Conservation (phyloP, 768 basidiomycete species). For the Panus rudis region DNA sequence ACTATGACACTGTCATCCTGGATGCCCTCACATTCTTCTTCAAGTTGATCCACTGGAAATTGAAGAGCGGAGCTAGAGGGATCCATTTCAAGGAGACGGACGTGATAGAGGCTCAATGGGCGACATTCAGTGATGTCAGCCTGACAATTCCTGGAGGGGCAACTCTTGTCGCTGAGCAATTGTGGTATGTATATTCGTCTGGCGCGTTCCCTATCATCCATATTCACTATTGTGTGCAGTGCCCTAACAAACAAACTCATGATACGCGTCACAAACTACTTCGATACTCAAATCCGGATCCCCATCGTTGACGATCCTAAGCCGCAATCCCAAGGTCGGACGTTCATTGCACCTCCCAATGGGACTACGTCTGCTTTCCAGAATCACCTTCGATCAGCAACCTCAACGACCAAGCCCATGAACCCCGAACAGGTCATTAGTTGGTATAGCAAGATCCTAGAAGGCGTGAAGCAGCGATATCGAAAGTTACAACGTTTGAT, state of each 20-base stretch:
- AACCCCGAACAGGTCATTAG: slow-evolving; percentile 72
- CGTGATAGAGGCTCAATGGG: slow-evolving; percentile 94
- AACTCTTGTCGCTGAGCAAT: slow-evolving; percentile 86
- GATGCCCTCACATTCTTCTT: slow-evolving; percentile 88
- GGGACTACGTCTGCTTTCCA: slow-evolving; percentile 23
- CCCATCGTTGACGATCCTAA: slow-evolving; percentile 35
- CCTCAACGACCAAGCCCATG: slow-evolving; percentile 44
- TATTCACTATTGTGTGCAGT: slow-evolving; percentile 33
- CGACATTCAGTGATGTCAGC: slow-evolving; percentile 89
- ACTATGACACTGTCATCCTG: slow-evolving; percentile 85
- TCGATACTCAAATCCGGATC: slow-evolving; percentile 87
- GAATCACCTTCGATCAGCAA: slow-evolving; percentile 25
- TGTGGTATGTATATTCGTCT: slow-evolving; percentile 60
- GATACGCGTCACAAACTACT: slow-evolving; percentile 88
- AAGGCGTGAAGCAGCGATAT: slow-evolving; percentile 85
- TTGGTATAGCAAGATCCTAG: slow-evolving; percentile 92
- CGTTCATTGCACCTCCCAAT: slow-evolving; percentile 3
- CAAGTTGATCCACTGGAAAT: slow-evolving; percentile 89
- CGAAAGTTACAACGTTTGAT: slow-evolving; percentile 93
- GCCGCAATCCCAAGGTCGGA: neutral
- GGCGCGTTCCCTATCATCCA: neutral
- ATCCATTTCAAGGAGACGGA: slow-evolving; percentile 98
- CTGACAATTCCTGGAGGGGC: slow-evolving; percentile 84
- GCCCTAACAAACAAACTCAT: slow-evolving; percentile 89
- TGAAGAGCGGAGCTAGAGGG: slow-evolving; percentile 86